Evolutionary conservation across 2,329 filamentous ascomycete species (phyloP).

Genomic region (Diaporthe caulivora): DNA sequence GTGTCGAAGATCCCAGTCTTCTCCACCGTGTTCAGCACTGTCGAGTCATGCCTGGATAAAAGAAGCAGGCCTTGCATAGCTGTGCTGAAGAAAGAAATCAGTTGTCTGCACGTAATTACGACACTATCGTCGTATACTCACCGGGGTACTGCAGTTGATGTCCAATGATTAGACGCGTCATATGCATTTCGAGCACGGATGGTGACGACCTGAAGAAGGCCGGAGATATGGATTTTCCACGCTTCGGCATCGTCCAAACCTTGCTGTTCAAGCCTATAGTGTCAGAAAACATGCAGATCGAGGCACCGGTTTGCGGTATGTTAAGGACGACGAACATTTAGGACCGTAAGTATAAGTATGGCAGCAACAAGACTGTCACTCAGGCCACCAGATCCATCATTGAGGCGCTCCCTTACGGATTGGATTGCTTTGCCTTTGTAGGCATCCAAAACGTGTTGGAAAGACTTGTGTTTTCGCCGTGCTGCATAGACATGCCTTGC

Average conservation of each 20-base stretch:
- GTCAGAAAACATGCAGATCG: background rate
- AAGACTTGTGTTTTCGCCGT: background rate
- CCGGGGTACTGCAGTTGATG: conserved; percentile 14
- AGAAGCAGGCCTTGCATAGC: conserved; percentile 6
- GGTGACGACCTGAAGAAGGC: background rate
- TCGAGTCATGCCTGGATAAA: background rate
- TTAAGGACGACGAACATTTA: background rate
- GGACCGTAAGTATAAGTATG: background rate
- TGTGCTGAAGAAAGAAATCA: background rate
- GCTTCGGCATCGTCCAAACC: background rate
- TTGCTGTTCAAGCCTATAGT: background rate
- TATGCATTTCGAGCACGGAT: background rate
- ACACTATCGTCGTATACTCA: background rate
- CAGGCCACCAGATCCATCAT: background rate
- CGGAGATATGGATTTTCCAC: conserved; percentile 6
- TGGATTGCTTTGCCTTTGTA: conserved; percentile 9
- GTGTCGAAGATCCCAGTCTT: conserved; percentile 17
- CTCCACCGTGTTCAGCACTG: background rate
- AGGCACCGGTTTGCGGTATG: background rate
- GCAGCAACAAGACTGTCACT: conserved; percentile 1
- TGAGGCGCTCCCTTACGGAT: conserved; percentile 4
- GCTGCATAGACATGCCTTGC: conserved; percentile 9
- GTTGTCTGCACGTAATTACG: background rate
- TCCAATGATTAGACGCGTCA: background rate
- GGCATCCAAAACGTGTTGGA: background rate